A percentile compares a stretch with the other conserved stretches of the same genome.
Conservation (phyloP, 163 green algal species). For the Chlamydomonas reinhardtii region DNA sequence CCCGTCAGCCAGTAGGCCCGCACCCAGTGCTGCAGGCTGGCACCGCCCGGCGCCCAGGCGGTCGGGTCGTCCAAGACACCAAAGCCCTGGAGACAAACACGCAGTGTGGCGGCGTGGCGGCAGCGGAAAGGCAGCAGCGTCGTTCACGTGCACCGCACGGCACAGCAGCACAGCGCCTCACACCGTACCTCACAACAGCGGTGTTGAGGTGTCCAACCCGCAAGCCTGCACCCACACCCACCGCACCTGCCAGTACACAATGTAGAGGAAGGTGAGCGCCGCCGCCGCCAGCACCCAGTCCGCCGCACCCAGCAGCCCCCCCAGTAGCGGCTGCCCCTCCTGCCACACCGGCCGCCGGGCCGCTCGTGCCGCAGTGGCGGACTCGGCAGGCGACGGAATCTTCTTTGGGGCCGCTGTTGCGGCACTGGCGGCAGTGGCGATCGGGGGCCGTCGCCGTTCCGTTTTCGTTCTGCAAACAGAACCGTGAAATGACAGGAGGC, state of each 20-base stretch:
- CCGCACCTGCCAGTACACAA: neutral
- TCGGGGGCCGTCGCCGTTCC: neutral
- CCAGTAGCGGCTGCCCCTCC: constrained; percentile 39
- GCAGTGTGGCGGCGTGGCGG: too few species aligned
- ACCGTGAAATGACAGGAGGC: too few species aligned
- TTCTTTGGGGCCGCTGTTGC: neutral
- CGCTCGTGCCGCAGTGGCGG: neutral
- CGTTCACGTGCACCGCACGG: too few species aligned
- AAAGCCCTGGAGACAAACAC: neutral
- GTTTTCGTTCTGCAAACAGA: too few species aligned
- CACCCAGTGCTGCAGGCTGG: constrained; percentile 9
- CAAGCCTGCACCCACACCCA: neutral
- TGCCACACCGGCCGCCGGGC: neutral
- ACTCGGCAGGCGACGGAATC: neutral
- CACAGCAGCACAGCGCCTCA: too few species aligned
- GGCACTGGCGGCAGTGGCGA: constrained; percentile 1
- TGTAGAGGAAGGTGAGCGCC: constrained; percentile 17
- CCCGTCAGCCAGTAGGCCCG: constrained; percentile 41
- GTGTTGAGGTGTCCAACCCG: neutral
- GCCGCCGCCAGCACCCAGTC: constrained; percentile 38
- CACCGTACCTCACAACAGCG: too few species aligned
- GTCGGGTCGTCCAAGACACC: neutral
- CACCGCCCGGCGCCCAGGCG: neutral
- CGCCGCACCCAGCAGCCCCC: constrained; percentile 4
- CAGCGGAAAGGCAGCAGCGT: too few species aligned